Evolutionary conservation across 2,329 filamentous ascomycete genomes (phyloP).

Genomic region (Macroventuria anomochaeta): DNA sequence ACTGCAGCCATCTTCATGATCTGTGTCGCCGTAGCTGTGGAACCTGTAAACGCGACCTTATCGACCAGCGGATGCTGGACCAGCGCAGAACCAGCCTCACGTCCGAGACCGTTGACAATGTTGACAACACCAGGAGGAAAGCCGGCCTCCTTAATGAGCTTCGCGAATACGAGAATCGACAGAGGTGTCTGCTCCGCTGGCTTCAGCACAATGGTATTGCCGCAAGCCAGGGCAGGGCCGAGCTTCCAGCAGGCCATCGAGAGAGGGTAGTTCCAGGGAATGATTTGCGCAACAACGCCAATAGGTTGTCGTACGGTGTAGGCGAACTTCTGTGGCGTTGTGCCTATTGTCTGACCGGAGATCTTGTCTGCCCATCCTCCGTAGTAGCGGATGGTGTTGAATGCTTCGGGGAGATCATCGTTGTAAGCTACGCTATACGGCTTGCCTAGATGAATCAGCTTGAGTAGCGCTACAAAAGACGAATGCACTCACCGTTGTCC

Average conservation of each 20-base stretch:
- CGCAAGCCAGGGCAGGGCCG: slow-evolving; percentile 61
- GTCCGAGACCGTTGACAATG: slow-evolving; percentile 62
- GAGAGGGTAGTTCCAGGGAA: slow-evolving; percentile 52
- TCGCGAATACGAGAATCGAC: slow-evolving; percentile 11
- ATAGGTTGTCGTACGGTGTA: slow-evolving; percentile 75
- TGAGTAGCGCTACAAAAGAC: not conserved
- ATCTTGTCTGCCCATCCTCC: slow-evolving; percentile 79
- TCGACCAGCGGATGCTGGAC: slow-evolving; percentile 70
- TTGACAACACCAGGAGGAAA: slow-evolving; percentile 53
- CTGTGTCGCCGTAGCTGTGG: slow-evolving; percentile 69
- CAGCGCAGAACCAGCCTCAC: slow-evolving; percentile 65
- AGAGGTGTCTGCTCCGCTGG: slow-evolving; percentile 64
- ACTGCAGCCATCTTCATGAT: slow-evolving; percentile 56
- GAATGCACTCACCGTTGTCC: slow-evolving; percentile 68
- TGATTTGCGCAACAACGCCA: slow-evolving; percentile 48
- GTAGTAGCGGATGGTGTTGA: slow-evolving; percentile 70
- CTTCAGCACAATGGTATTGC: slow-evolving; percentile 62
- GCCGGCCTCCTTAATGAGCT: slow-evolving; percentile 45
- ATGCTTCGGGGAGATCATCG: slow-evolving; percentile 66
- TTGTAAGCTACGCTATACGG: slow-evolving; percentile 67
- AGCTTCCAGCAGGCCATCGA: slow-evolving; percentile 60
- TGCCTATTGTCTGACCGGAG: slow-evolving; percentile 73
- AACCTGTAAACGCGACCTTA: slow-evolving; percentile 80
- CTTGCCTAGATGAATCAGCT: slow-evolving; percentile 53
- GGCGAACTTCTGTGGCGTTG: slow-evolving; percentile 69